These are phyloP conservation scores for Aspergillus cristatus DNA, from an alignment of 495 filamentous ascomycete genomes.

Conservation along the genomic window DNA sequence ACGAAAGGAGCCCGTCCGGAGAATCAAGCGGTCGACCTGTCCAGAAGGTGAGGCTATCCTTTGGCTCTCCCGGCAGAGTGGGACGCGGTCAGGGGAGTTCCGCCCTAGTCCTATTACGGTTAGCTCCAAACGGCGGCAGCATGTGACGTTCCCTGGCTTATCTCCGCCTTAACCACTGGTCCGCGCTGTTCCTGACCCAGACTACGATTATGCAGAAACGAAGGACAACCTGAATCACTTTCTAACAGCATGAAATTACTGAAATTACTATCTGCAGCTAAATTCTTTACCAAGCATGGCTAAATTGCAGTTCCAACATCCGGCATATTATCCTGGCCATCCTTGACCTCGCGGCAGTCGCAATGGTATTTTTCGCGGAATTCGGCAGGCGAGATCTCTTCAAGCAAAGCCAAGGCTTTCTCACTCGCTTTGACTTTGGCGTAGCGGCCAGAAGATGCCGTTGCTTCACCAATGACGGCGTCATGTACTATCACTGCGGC, in stretches of 20 bases:
- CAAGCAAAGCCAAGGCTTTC: slow-evolving; percentile 49
- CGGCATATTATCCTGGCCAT: slow-evolving; percentile 1
- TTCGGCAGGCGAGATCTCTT: slow-evolving; percentile 46
- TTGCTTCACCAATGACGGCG: slow-evolving; percentile 51
- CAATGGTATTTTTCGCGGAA: slow-evolving; percentile 57
- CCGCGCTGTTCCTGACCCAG: background rate
- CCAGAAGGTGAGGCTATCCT: no score
- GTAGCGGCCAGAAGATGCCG: slow-evolving; percentile 53
- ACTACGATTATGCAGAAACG: background rate
- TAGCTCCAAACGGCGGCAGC: background rate
- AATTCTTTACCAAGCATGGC: no score
- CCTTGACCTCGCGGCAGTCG: slow-evolving; percentile 36
- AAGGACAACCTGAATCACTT: no score
- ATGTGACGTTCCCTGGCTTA: no score
- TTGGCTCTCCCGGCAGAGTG: no score
- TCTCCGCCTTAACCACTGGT: no score
- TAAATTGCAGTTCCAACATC: slow-evolving; percentile 32
- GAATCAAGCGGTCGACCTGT: no score
- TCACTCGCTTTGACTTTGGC: slow-evolving; percentile 68
- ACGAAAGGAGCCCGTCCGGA: no score
- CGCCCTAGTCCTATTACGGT: background rate
- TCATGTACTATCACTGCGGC: slow-evolving; percentile 74
- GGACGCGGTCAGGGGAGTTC: no score
- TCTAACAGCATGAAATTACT: no score
- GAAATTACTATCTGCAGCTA: no score